Evolutionary conservation across 805 yeast species (phyloP), one percentile per base, ranked within the genome.

Genomic region (Hanseniaspora vineae): DNA sequence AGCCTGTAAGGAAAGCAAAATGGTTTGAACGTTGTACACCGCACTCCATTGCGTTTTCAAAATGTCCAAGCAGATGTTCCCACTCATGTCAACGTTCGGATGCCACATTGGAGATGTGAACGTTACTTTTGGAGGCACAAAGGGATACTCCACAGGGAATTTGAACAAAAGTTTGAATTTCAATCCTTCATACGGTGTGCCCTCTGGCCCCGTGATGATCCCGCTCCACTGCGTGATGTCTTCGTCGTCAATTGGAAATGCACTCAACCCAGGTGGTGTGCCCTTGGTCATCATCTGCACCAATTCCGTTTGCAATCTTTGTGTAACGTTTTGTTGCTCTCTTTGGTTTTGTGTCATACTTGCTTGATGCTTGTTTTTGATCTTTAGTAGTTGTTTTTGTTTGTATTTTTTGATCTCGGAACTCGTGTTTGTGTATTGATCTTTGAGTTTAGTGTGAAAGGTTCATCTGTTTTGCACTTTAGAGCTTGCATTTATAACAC

Each of bases 1-100:
- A 20, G 78, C 70, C 59, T 79, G 80, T 51, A 78, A 64, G 20
- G 81, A 75, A 48, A 79, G 64, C 55, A 78, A 64, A 47, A 78
- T 73, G 44, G 80, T 75, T 61, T 76, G 80, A 11, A 79, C 78
- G 52, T 77, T 76, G 60, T 76, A 77, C 10, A 77, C 73, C 1
- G 80, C 82, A 46, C 78, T 71, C 84, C 84, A 79, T 52, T 77
- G 69, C 46, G 77, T 81, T 58, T 78, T 77, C 58, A 79, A 66
- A 46, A 79, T 78, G 58, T 78, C 81, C 42, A 78, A 65, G 53
- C 84, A 79, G 50, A 79, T 80, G 51, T 76, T 72, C n/a, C 84
- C 84, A 47, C 72, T 65, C 68, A 75, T 72, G 54, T 77, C 81
- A 51, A 78, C 76, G 56, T 79, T 78, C 29, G 84, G 84, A 56